Evolutionary conservation across 208 protist species (phyloP).

Genomic region (Porcisia hertigi): DNA sequence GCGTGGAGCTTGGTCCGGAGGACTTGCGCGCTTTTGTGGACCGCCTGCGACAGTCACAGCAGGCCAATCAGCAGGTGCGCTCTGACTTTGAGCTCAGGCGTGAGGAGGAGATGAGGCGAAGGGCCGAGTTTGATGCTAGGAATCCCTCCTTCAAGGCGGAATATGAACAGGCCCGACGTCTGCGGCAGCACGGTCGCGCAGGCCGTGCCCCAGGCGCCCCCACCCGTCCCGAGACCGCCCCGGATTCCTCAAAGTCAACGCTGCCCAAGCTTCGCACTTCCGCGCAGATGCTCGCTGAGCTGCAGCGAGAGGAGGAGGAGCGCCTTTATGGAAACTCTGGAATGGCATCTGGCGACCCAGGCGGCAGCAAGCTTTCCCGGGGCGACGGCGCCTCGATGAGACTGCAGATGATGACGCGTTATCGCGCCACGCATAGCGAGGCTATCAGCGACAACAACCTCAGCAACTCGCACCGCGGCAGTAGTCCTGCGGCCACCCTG

Average conservation of each 20-base stretch:
- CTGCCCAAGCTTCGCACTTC: conserved; percentile 42
- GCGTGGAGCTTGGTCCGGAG: conserved; percentile 76
- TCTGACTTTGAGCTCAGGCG: conserved; percentile 70
- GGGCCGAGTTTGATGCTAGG: conserved; percentile 77
- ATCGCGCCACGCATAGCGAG: conserved; percentile 39
- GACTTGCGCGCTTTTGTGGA: conserved; percentile 84
- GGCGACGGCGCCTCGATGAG: conserved; percentile 23
- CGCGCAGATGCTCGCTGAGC: conserved; percentile 48
- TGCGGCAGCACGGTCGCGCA: conserved; percentile 24
- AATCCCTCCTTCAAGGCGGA: conserved; percentile 71
- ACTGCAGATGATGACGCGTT: conserved; percentile 51
- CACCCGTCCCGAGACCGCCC: conserved; percentile 20
- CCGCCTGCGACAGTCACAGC: conserved; percentile 49
- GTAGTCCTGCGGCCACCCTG: conserved; percentile 5
- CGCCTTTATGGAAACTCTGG: conserved; percentile 31
- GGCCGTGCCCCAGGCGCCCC: conserved; percentile 3
- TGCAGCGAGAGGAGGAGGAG: conserved; percentile 50
- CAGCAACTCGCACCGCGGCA: conserved; percentile 1
- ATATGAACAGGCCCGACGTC: conserved; percentile 60
- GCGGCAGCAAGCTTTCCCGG: neutral
- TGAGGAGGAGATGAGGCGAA: conserved; percentile 84
- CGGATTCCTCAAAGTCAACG: conserved; percentile 6
- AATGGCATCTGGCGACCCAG: neutral
- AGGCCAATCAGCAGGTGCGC: conserved; percentile 36
- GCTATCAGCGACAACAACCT: conserved; percentile 3